Evolutionary conservation across 805 yeast species (phyloP).

Genomic region (Tetrapisispora arboricola): DNA sequence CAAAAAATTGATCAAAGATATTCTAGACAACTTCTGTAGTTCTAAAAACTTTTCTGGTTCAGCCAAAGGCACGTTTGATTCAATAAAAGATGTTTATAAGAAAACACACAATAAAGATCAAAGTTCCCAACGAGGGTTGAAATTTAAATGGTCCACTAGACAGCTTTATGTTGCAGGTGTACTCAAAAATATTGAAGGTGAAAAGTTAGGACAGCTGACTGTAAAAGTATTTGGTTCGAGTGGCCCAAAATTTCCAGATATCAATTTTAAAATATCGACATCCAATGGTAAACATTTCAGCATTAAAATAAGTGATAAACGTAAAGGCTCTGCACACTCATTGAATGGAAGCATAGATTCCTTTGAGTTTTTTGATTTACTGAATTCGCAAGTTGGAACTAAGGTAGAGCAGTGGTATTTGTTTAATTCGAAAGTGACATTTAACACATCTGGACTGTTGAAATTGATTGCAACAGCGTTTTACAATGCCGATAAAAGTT

Average conservation of each 20-base stretch:
- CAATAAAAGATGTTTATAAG: conserved; percentile 35
- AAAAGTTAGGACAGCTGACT: conserved; percentile 31
- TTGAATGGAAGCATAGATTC: conserved; percentile 31
- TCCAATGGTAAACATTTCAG: conserved; percentile 61
- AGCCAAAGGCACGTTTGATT: conserved; percentile 20
- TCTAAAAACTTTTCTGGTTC: conserved; percentile 22
- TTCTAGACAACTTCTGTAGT: conserved; percentile 41
- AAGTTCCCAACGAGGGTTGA: conserved; percentile 31
- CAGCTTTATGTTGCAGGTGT: conserved; percentile 66
- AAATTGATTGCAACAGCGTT: conserved; percentile 67
- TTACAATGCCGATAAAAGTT: conserved; percentile 7
- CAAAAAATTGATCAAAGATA: conserved; percentile 39
- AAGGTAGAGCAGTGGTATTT: conserved; percentile 42
- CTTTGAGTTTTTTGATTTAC: conserved; percentile 59
- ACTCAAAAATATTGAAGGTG: conserved; percentile 48
- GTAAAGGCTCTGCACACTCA: conserved; percentile 20
- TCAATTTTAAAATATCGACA: conserved; percentile 65
- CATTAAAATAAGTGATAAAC: conserved; percentile 41
- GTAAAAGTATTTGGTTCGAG: conserved; percentile 32
- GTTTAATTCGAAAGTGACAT: conserved; percentile 57
- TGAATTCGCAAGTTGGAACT: conserved; percentile 63
- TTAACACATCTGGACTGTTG: conserved; percentile 59
- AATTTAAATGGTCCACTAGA: conserved; percentile 70
- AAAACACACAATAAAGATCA: conserved; percentile 27
- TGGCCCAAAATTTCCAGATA: conserved; percentile 48